These are phyloP conservation scores for Cutaneotrichosporon mucoides DNA, from an alignment of 1,284 basidiomycete genomes.

Conservation along the genomic window DNA sequence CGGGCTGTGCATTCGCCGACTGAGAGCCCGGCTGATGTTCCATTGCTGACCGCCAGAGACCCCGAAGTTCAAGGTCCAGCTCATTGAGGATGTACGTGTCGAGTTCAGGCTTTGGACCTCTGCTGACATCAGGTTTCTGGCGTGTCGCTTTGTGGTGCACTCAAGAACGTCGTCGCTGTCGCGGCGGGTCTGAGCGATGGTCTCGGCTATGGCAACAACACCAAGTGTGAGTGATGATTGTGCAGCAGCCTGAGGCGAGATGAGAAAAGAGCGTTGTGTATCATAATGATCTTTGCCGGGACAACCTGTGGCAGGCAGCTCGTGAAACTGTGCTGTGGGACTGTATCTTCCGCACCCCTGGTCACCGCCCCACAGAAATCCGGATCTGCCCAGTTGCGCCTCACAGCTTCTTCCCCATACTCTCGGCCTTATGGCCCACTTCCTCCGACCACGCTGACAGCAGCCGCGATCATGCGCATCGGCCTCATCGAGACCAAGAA, in stretches of 20 bases:
- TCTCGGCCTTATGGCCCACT: background rate
- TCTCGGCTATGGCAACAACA: slow-evolving; percentile 56
- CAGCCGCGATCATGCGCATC: slow-evolving; percentile 58
- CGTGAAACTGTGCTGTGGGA: no score
- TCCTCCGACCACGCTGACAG: background rate
- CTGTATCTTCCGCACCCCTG: no score
- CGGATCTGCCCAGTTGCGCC: no score
- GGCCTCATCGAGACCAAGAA: slow-evolving; percentile 53
- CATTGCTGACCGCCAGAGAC: slow-evolving; percentile 39
- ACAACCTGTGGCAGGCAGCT: no score
- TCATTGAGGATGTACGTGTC: slow-evolving; percentile 53
- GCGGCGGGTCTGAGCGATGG: slow-evolving; percentile 58
- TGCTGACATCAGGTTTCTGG: slow-evolving; percentile 23
- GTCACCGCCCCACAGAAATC: no score
- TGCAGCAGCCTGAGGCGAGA: no score
- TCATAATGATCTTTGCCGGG: no score
- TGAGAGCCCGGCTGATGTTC: background rate
- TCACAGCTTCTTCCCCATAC: no score
- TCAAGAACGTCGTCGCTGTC: slow-evolving; percentile 59
- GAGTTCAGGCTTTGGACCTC: no score
- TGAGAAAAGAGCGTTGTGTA: background rate
- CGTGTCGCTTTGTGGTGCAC: slow-evolving; percentile 56
- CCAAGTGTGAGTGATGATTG: slow-evolving; percentile 50
- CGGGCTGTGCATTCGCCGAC: no score
- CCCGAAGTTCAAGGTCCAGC: slow-evolving; percentile 53